Base-by-base conservation (phyloP, 179 eudicot species). In the Beta lomatogona region DNA sequence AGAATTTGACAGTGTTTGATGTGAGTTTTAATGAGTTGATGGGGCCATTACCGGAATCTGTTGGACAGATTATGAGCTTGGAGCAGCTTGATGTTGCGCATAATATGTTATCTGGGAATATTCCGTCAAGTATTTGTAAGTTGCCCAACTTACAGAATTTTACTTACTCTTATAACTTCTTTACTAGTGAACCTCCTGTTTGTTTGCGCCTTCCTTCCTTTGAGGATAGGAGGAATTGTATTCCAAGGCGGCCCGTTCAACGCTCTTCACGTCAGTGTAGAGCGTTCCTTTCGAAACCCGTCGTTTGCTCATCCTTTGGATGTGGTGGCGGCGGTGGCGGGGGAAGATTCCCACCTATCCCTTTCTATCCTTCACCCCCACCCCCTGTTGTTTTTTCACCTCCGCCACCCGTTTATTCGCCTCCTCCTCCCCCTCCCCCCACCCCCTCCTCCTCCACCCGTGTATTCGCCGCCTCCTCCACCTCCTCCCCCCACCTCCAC, bases 31-130 rank as follows among this genome's bases (percentile, higher is more conserved):
- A 93, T 46, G 68, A 85, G 80, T 59, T 93, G 74, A 57, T 86
- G 90, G 97, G 97, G 3, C 84, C 87, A 4, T 80, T 93, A 83
- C 97, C 97, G 67, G 86, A 77, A 5, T 83, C 85, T 15, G 65
- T 93, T 41, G 94, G 91, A 1, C 83, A 83, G 0, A 82, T 93
- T 87, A 60, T 57, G 79, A 88, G 83, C 6, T 82, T 93, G 87
- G 93, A 93, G 89, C 91, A 91, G 85, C 75, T 93, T 10, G 89
- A 93, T 78, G 96, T 93, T 78, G 97, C 93, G 4, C 94, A 92
- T 71, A 93, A 93, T 77, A 69, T 83, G 90, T 80, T 93, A 0
- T 75, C 92, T 0, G 97, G 97, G 6, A 36, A 25, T 2, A 88
- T 93, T 71, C 93, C 96, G n/a, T 77, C 77, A 45, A 82, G 91